phyloP scores from a whole-genome alignment of 2,329 filamentous ascomycete genomes.

The Claviceps sp. region DNA sequence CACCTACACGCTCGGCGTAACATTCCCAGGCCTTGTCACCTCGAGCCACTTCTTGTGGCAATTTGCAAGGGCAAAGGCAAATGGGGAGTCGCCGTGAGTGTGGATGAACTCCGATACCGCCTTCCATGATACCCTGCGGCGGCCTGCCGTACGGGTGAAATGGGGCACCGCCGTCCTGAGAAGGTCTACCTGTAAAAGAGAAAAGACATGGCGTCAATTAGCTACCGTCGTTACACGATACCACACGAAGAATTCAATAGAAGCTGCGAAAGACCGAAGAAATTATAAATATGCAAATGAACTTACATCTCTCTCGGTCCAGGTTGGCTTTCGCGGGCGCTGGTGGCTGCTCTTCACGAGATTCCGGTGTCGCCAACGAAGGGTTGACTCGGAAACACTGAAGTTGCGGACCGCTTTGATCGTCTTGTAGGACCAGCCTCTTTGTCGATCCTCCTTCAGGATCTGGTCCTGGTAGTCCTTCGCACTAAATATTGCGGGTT shows the following conservation, averaged over 20 bases:
- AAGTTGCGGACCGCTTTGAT: slow-evolving; percentile 44
- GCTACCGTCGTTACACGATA: no score
- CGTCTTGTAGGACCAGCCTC: slow-evolving; percentile 50
- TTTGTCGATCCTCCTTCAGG: slow-evolving; percentile 38
- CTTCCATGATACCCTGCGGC: slow-evolving; percentile 44
- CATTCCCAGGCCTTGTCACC: no score
- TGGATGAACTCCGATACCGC: slow-evolving; percentile 40
- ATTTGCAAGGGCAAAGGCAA: slow-evolving; percentile 45
- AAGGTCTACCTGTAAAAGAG: slow-evolving; percentile 25
- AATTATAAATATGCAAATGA: neutral
- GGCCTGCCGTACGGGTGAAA: slow-evolving; percentile 13
- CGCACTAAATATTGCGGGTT: neutral
- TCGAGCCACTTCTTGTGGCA: slow-evolving; percentile 37
- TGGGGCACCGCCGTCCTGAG: slow-evolving; percentile 27
- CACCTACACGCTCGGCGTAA: no score
- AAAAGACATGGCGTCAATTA: slow-evolving; percentile 7
- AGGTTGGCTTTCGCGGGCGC: slow-evolving; percentile 52
- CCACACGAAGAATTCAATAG: no score
- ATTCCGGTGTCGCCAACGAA: slow-evolving; percentile 53
- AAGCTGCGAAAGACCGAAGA: no score
- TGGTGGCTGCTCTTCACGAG: slow-evolving; percentile 50
- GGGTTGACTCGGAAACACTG: slow-evolving; percentile 54
- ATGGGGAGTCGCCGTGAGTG: slow-evolving; percentile 34
- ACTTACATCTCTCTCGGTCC: slow-evolving; percentile 51
- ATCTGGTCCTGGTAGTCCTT: slow-evolving; percentile 23